A percentile compares a stretch with the other conserved stretches of the same genome.
phyloP scores from a whole-genome alignment of 83 land plant genomes.

The Diphasiastrum complanatum region DNA sequence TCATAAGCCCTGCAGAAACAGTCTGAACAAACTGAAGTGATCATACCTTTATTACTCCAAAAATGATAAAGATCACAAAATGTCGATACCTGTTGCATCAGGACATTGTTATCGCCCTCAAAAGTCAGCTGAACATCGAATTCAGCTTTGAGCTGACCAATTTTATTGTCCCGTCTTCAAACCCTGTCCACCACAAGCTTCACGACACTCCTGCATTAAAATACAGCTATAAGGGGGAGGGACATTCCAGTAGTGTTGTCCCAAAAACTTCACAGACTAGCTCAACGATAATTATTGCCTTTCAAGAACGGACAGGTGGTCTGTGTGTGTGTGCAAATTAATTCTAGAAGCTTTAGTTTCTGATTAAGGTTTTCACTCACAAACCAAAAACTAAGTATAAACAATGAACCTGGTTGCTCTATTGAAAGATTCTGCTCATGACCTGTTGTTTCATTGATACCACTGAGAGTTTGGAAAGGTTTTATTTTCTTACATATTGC shows the following conservation, averaged over 20 bases:
- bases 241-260: not conserved
- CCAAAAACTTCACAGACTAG: not conserved
- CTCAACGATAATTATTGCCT: not conserved
- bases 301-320: no score
- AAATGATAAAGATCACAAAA: not conserved
- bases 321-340: no score
- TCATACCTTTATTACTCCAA: not conserved
- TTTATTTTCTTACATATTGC: no score
- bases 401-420: no score
- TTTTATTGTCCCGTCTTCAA: slow-evolving; percentile 81
- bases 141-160: slow-evolving; percentile 73
- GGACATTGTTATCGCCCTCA: slow-evolving; percentile 93
- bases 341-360: no score
- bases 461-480: no score
- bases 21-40: not conserved
- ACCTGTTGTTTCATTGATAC: no score
- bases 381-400: no score
- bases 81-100: slow-evolving; percentile 85
- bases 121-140: slow-evolving; percentile 91
- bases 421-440: no score
- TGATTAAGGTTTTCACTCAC: no score
- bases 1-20: not conserved
- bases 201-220: slow-evolving; percentile 77
- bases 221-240: not conserved
- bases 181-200: slow-evolving; percentile 99